Percentiles rank a stretch among this genome's conserved stretches.
Conservation (phyloP, 2,329 filamentous ascomycete genomes). For the Leptosphaerulina australis region DNA sequence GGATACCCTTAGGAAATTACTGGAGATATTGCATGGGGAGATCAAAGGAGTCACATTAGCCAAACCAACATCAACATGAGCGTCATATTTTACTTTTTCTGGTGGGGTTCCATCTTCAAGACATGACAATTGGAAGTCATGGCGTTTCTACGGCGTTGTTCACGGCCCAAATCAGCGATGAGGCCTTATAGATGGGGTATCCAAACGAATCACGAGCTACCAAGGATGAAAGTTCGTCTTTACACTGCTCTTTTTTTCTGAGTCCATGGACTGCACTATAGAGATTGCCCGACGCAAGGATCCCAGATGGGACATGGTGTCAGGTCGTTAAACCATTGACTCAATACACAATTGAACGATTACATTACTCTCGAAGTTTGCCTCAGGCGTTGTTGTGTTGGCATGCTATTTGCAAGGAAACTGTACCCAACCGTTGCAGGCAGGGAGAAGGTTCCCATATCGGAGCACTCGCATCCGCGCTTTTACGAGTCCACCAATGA, state of each 20-base stretch:
- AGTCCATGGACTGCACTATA: neutral
- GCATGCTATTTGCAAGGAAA: neutral
- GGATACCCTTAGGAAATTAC: constrained; percentile 47
- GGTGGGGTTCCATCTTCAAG: constrained; percentile 22
- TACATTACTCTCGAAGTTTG: neutral
- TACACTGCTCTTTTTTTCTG: neutral
- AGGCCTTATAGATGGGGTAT: constrained; percentile 3
- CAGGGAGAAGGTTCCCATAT: neutral
- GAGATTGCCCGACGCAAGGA: too few species aligned
- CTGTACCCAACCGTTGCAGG: neutral
- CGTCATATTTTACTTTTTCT: neutral
- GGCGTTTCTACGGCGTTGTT: constrained; percentile 1
- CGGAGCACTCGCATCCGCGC: neutral
- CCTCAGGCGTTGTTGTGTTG: too few species aligned
- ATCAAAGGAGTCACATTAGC: constrained; percentile 34
- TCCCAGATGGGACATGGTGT: too few species aligned
- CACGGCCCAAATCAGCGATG: neutral
- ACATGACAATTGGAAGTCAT: neutral
- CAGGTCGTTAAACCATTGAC: neutral
- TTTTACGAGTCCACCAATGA: neutral
- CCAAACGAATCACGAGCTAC: neutral
- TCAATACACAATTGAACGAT: neutral
- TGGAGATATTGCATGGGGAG: constrained; percentile 49
- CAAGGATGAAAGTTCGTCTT: neutral
- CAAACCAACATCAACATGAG: constrained; percentile 30